A percentile compares a stretch with the other conserved stretches of the same genome.
These are phyloP conservation scores for Arabidopsis lyrata DNA, from an alignment of 441 rosid genomes.

Conservation along the genomic window DNA sequence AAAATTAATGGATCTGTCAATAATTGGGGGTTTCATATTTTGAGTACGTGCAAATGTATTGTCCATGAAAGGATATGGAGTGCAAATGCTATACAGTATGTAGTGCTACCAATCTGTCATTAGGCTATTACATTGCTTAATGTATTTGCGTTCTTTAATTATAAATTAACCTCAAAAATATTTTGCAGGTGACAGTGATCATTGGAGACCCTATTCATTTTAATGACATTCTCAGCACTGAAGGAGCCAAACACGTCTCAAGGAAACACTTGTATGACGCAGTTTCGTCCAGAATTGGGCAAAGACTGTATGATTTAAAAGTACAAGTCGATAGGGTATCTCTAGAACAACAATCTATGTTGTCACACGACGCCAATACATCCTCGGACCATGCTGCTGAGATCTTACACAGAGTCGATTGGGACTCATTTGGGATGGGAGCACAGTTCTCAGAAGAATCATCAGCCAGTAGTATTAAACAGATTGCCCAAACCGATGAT, in stretches of 20 bases:
- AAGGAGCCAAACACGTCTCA: slow-evolving; percentile 52
- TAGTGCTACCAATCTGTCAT: slow-evolving; percentile 8
- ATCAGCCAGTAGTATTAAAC: not conserved
- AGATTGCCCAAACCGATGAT: slow-evolving; percentile 3
- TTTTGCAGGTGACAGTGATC: slow-evolving; percentile 81
- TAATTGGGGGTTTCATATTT: not conserved
- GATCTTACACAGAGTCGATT: slow-evolving; percentile 59
- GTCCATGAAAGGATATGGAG: not conserved
- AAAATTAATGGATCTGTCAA: not conserved
- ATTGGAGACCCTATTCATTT: slow-evolving; percentile 83
- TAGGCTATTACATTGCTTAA: slow-evolving; percentile 1
- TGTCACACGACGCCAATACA: slow-evolving; percentile 31
- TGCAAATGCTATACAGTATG: not conserved
- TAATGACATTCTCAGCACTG: slow-evolving; percentile 64
- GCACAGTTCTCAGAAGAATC: slow-evolving; percentile 40
- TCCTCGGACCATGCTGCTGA: slow-evolving; percentile 49
- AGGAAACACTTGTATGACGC: slow-evolving; percentile 84
- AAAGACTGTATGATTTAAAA: slow-evolving; percentile 63
- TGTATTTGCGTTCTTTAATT: slow-evolving; percentile 1
- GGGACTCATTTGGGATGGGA: slow-evolving; percentile 66
- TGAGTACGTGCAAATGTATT: not conserved
- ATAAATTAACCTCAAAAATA: not conserved
- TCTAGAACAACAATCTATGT: slow-evolving; percentile 49
- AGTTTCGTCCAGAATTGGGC: slow-evolving; percentile 78
- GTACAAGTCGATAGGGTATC: slow-evolving; percentile 70